A percentile compares a stretch with the other conserved stretches of the same genome.
Evolutionary conservation across 192 early-diverging fungal species (phyloP).

Genomic region (Coemansia sp.): DNA sequence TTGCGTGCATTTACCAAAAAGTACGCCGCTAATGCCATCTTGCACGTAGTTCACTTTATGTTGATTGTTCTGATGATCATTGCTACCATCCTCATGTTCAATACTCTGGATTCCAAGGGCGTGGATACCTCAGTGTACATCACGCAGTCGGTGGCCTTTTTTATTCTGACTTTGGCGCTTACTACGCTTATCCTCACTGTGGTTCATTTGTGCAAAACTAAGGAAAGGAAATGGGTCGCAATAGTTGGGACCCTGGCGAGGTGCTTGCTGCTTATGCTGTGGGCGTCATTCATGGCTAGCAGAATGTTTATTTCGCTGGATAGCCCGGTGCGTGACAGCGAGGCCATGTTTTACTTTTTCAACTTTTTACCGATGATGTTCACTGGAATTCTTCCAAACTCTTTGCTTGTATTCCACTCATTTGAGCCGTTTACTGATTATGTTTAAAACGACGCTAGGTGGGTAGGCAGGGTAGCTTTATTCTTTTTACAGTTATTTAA

Average conservation of each 20-base stretch:
- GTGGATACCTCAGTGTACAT: not conserved
- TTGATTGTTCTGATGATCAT: not conserved
- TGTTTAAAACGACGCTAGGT: no score
- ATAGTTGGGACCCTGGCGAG: not conserved
- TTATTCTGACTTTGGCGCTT: not conserved
- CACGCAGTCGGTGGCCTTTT: not conserved
- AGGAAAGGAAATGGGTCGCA: not conserved
- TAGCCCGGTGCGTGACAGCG: constrained; percentile 21
- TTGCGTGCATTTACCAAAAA: not conserved
- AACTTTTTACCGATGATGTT: constrained; percentile 15
- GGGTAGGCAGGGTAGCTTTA: no score
- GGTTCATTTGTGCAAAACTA: not conserved
- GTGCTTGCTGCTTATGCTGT: not conserved
- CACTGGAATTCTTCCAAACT: not conserved
- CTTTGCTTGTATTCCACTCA: no score
- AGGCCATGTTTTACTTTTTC: constrained; percentile 15
- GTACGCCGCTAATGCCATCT: no score
- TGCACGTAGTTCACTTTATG: not conserved
- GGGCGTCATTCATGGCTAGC: constrained; percentile 16
- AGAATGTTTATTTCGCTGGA: constrained; percentile 15
- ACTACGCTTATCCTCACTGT: not conserved
- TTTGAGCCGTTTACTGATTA: no score
- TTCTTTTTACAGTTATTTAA: no score
- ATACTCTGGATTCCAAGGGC: not conserved
- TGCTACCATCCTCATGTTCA: not conserved